These are phyloP conservation scores for Xerocomus potaroensis DNA, from an alignment of 768 basidiomycete genomes.

Conservation along the genomic window DNA sequence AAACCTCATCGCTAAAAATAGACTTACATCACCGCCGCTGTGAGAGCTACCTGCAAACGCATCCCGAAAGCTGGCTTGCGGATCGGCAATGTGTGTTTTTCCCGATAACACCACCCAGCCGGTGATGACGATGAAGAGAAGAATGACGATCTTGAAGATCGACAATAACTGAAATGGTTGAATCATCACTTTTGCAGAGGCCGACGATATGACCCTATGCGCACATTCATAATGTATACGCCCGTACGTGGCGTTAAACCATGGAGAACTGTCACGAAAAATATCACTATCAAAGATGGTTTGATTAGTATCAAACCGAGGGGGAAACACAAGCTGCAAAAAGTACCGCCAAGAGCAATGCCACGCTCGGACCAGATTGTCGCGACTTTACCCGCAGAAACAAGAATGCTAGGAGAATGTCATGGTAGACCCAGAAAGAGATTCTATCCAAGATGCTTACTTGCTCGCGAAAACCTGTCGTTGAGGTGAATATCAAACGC, in stretches of 20 bases:
- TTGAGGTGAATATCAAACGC: background rate
- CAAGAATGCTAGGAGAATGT: slow-evolving; percentile 38
- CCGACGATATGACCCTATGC: slow-evolving; percentile 2
- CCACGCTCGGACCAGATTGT: slow-evolving; percentile 51
- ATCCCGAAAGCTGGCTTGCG: slow-evolving; percentile 53
- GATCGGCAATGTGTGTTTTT: slow-evolving; percentile 51
- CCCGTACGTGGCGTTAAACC: slow-evolving; percentile 48
- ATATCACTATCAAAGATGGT: slow-evolving; percentile 36
- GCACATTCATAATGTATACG: slow-evolving; percentile 48
- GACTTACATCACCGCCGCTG: slow-evolving; percentile 44
- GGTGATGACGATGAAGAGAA: slow-evolving; percentile 52
- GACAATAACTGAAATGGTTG: slow-evolving; percentile 34
- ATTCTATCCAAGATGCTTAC: slow-evolving; percentile 10
- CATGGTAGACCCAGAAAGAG: too few relatives aligned
- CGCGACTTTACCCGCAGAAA: slow-evolving; percentile 38
- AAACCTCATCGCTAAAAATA: background rate
- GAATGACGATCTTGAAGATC: slow-evolving; percentile 51
- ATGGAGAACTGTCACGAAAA: slow-evolving; percentile 46
- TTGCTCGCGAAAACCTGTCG: slow-evolving; percentile 34
- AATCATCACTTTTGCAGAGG: slow-evolving; percentile 10
- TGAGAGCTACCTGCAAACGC: slow-evolving; percentile 53
- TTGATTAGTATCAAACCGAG: background rate
- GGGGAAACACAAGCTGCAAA: background rate
- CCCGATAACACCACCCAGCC: slow-evolving; percentile 62
- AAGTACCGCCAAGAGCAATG: slow-evolving; percentile 52